Conservation (phyloP, 2,329 filamentous ascomycete species). For the Fusarium palustre region DNA sequence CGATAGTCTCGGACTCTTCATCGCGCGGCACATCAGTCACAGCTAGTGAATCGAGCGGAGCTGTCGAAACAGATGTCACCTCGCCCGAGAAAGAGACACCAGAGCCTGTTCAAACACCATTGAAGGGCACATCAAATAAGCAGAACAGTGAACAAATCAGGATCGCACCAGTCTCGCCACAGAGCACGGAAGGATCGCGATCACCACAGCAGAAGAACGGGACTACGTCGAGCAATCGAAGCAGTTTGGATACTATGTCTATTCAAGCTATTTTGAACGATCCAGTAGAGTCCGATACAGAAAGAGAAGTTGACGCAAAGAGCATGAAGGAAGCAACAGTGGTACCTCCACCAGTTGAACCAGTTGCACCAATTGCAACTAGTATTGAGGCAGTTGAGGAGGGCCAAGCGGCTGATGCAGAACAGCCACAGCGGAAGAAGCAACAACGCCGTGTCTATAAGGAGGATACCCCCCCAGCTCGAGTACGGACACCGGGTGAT, state of each 20-base stretch:
- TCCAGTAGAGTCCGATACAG: conserved; percentile 35
- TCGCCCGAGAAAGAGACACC: conserved; percentile 63
- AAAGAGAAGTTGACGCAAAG: conserved; percentile 32
- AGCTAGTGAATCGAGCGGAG: conserved; percentile 43
- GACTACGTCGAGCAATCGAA: conserved; percentile 18
- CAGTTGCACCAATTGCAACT: conserved; percentile 37
- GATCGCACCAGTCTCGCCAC: conserved; percentile 49
- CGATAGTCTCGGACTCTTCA: conserved; percentile 44
- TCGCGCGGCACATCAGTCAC: conserved; percentile 56
- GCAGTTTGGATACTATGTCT: conserved; percentile 48
- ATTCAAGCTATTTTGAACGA: conserved; percentile 52
- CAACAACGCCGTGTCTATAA: conserved; percentile 52
- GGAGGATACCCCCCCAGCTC: conserved; percentile 50
- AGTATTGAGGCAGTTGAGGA: conserved; percentile 44
- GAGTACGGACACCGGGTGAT: conserved; percentile 73
- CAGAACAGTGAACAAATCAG: conserved; percentile 19
- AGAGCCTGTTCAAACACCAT: conserved; percentile 51
- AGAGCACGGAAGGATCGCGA: conserved; percentile 45
- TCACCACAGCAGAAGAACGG: conserved; percentile 44
- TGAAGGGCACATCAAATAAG: conserved; percentile 28
- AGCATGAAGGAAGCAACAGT: conserved; percentile 17
- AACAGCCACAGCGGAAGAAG: conserved; percentile 50
- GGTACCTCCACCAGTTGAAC: conserved; percentile 23
- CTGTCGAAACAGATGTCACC: conserved; percentile 59
- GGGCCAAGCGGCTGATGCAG: conserved; percentile 35